These are phyloP conservation scores for Colletotrichum caudatum DNA, from an alignment of 2,329 filamentous ascomycete species.

Conservation along the genomic window DNA sequence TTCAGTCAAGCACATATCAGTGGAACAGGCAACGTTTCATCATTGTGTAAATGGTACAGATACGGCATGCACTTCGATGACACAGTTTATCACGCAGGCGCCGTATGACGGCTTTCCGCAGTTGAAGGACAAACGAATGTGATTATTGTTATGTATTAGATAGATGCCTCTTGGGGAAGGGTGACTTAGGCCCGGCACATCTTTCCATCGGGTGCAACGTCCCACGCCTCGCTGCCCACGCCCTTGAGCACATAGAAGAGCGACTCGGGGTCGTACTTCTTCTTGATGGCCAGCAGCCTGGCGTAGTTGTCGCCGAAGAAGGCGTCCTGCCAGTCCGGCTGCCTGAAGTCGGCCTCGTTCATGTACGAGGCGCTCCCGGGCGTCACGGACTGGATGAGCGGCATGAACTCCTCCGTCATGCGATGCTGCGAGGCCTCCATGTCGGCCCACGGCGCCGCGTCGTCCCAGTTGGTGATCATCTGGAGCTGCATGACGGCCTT, in stretches of 20 bases:
- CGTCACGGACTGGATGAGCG: slow-evolving; percentile 51
- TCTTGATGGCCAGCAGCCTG: slow-evolving; percentile 59
- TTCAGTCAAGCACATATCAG: background rate
- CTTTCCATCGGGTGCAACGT: slow-evolving; percentile 52
- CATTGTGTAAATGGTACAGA: background rate
- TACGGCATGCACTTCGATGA: no score
- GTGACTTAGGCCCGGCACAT: slow-evolving; percentile 54
- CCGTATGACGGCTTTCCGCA: background rate
- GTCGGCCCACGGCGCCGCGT: slow-evolving; percentile 42
- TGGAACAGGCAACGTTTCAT: background rate
- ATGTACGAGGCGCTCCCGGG: slow-evolving; percentile 59
- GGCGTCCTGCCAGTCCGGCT: slow-evolving; percentile 56
- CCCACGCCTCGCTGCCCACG: slow-evolving; percentile 66
- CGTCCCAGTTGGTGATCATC: slow-evolving; percentile 47
- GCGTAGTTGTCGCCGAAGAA: slow-evolving; percentile 64
- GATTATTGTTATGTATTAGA: background rate
- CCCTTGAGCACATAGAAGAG: slow-evolving; percentile 61
- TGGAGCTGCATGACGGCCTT: slow-evolving; percentile 50
- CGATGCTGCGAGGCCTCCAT: slow-evolving; percentile 47
- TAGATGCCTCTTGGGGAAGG: background rate
- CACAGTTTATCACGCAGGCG: background rate
- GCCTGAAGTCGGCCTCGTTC: slow-evolving; percentile 64
- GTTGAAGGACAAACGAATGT: background rate
- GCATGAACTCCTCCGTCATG: slow-evolving; percentile 50
- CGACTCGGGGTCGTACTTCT: slow-evolving; percentile 59